Evolutionary conservation across 352 stramenopile genomes (phyloP).

Genomic region (Phytophthora vignae): DNA sequence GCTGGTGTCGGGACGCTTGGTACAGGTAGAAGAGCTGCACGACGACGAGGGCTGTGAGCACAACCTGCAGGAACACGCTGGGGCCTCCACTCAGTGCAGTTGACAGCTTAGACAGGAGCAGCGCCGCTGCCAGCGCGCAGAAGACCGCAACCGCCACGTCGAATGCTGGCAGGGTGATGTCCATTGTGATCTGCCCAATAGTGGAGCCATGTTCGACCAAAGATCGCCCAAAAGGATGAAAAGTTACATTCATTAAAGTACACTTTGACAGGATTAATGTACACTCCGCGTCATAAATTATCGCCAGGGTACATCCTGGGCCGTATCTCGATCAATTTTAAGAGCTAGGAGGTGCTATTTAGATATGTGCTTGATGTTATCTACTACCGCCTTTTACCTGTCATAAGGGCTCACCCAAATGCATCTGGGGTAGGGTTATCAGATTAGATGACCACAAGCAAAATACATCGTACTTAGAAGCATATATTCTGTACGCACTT

Average conservation of each 20-base stretch:
- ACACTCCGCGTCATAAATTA: no score
- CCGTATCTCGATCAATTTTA: no score
- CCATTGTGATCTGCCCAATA: conserved; percentile 16
- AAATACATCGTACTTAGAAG: no score
- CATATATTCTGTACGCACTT: no score
- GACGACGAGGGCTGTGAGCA: conserved; percentile 47
- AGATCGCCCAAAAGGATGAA: conserved; percentile 8
- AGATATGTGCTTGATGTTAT: no score
- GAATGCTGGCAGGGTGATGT: conserved; percentile 38
- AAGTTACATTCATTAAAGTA: conserved; percentile 8
- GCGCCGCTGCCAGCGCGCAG: conserved; percentile 41
- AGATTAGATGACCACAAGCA: no score
- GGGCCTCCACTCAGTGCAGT: conserved; percentile 20
- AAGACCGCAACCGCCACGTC: conserved; percentile 49
- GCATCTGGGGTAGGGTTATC: no score
- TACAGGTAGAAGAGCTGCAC: conserved; percentile 71
- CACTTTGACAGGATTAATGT: conserved; percentile 3
- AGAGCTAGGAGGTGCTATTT: no score
- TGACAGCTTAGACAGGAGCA: conserved; percentile 30
- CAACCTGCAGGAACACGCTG: conserved; percentile 33
- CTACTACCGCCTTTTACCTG: no score
- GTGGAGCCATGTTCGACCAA: background rate
- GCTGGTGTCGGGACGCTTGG: conserved; percentile 53
- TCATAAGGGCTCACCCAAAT: no score
- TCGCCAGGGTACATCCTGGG: no score